phyloP scores from a whole-genome alignment of 179 eudicot genomes.

The Dionaea muscipula region DNA sequence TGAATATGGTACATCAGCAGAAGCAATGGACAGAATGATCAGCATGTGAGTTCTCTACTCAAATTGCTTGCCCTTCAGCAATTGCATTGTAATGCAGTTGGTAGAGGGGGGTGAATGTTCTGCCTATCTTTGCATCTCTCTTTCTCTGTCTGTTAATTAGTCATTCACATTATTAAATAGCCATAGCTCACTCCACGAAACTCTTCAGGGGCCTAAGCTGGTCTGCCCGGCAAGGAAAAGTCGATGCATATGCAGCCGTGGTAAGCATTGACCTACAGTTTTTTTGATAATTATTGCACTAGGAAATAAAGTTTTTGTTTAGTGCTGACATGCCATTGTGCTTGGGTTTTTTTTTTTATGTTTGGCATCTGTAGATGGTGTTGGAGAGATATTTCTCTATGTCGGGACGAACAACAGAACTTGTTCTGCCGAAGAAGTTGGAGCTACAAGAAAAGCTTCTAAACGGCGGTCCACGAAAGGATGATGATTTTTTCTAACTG shows the following conservation, averaged over 20 bases:
- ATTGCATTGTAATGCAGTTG: neutral
- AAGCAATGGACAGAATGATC: slow-evolving; percentile 64
- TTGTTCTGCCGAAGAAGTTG: slow-evolving; percentile 62
- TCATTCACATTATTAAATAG: neutral
- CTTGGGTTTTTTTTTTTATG: too few species aligned
- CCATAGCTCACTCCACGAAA: neutral
- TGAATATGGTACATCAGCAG: slow-evolving; percentile 69
- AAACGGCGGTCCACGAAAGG: slow-evolving; percentile 42
- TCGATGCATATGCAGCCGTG: slow-evolving; percentile 82
- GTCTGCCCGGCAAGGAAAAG: slow-evolving; percentile 48
- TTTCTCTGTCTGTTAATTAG: neutral
- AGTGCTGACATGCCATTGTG: neutral
- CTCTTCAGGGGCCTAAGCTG: slow-evolving; percentile 59
- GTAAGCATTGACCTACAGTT: slow-evolving; percentile 23
- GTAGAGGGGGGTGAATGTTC: neutral
- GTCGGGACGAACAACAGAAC: slow-evolving; percentile 44
- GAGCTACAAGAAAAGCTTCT: slow-evolving; percentile 62
- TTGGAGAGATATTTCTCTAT: slow-evolving; percentile 58
- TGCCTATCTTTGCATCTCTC: neutral
- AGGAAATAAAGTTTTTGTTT: neutral
- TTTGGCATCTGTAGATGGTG: slow-evolving; percentile 60
- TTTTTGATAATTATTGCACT: neutral
- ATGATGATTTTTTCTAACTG: slow-evolving; percentile 19
- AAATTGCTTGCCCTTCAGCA: neutral
- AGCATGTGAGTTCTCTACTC: slow-evolving; percentile 28